Base-by-base conservation (phyloP, 352 stramenopile genomes). In the Lagenidium sp. region DNA sequence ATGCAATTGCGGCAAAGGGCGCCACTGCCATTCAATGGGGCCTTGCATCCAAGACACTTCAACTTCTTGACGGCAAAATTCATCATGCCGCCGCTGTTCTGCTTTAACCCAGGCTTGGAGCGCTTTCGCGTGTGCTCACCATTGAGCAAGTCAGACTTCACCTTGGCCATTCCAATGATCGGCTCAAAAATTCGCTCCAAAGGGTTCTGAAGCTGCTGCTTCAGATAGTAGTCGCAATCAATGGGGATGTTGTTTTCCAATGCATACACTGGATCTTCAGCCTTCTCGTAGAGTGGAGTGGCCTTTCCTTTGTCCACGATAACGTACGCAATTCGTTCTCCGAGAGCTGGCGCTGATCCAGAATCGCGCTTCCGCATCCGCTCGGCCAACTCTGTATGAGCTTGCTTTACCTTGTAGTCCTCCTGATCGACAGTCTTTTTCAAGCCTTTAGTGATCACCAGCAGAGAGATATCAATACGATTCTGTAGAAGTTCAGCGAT, bases 401-500 rank as follows among this genome's bases (percentile, higher is more conserved):
- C 96, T 49, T 98, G 91, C 56, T 99, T 99, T n/a, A 94, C 76
- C 52, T 97, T 98, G 78, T 99, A 99, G 57, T 98, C 96, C 15
- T 97, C 87, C 48, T 96, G 95, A 60, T 98, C 93, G 11, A 96
- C 93, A n/a, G 86, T 95, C 65, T 99, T 99, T 52, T 97, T 98
- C 15, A 99, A 68, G 30, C 93, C 95, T 60, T 99, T 99, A 2
- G 97, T 99, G 63, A 99, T 99, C 24, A 99, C 96, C 24, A 99
- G 68, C 30, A 98, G 72, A n/a, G 91, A 98, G 42, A 99, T 99
- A 66, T 99, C 97, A 59, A 99, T 95, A 46, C 98, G 98, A 66
- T 99, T 99, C 70, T 99, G 96, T n/a, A 99, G 63, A 19, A 99
- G 65, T 63, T 99, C 93, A 7, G 90, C 83, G 53, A 99, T 99